Conservation (phyloP, 306 rosid genomes). For the Ormosia emarginata region DNA sequence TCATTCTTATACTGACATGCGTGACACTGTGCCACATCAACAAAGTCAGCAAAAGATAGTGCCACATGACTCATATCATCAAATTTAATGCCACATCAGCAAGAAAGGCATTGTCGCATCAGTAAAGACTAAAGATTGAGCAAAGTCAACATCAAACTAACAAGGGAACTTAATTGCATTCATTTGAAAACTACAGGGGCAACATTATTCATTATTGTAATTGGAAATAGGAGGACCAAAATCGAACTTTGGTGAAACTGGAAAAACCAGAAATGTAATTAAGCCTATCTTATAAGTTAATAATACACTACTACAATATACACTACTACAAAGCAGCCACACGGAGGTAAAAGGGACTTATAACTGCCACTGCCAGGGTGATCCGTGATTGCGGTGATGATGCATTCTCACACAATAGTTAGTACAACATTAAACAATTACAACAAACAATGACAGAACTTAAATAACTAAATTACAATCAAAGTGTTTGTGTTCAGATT, state of each 20-base stretch:
- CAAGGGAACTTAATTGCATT: not conserved
- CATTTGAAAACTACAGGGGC: not conserved
- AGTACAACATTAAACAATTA: not conserved
- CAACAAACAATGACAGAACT: not conserved
- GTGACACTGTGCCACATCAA: not conserved
- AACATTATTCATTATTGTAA: not conserved
- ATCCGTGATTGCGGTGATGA: not conserved
- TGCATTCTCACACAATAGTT: not conserved
- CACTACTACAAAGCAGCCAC: not conserved
- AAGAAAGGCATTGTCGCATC: not conserved
- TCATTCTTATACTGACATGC: not conserved
- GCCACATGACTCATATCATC: not conserved
- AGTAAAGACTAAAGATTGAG: not conserved
- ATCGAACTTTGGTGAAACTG: not conserved
- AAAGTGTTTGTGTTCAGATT: not conserved
- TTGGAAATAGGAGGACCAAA: not conserved
- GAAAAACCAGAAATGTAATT: not conserved
- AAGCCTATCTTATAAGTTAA: not conserved
- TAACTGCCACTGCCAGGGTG: not conserved
- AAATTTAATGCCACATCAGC: not conserved
- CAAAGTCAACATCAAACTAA: not conserved
- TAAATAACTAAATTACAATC: not conserved
- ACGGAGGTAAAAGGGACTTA: not conserved
- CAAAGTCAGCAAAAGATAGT: not conserved
- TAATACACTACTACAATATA: not conserved